These are phyloP conservation scores for Rhizopus stolonifer DNA, from an alignment of 371 early-diverging fungal species.

Conservation along the genomic window DNA sequence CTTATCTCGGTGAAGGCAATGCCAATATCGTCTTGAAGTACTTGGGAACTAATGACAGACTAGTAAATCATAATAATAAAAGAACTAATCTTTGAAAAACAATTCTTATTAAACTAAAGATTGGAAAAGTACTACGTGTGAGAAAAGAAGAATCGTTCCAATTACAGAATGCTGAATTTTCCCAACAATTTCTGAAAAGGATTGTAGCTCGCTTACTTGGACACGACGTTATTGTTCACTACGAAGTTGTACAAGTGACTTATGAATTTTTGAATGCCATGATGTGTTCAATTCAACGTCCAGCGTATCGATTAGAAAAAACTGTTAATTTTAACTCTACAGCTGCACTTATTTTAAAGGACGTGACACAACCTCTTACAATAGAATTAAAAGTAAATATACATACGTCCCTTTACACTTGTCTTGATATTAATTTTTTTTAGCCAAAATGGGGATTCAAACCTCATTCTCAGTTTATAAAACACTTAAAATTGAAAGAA, in stretches of 20 bases:
- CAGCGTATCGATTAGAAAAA: conserved; percentile 9
- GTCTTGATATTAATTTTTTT: not conserved
- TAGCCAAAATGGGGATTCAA: conserved; percentile 69
- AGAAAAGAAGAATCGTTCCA: conserved; percentile 19
- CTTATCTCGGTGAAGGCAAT: conserved; percentile 52
- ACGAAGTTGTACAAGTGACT: conserved; percentile 27
- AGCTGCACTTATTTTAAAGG: conserved; percentile 30
- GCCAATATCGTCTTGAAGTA: conserved; percentile 42
- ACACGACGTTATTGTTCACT: conserved; percentile 24
- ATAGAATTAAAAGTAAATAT: conserved; percentile 45
- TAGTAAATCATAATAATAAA: too few species aligned
- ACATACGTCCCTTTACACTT: too few species aligned
- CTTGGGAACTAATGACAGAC: conserved; percentile 20
- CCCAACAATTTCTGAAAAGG: conserved; percentile 21
- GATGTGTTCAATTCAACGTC: conserved; percentile 22
- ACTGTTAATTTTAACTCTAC: conserved; percentile 18
- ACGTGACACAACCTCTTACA: conserved; percentile 33
- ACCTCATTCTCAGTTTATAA: conserved; percentile 29
- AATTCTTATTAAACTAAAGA: conserved; percentile 7
- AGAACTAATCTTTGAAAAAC: not conserved
- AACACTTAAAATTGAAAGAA: conserved; percentile 27
- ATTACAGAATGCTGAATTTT: conserved; percentile 11
- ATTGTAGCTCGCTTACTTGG: conserved; percentile 44
- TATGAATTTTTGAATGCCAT: conserved; percentile 24
- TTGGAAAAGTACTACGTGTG: conserved; percentile 35